These are phyloP conservation scores for Apostasia shenzhenica DNA, from an alignment of 106 monocot genomes.

Conservation along the genomic window DNA sequence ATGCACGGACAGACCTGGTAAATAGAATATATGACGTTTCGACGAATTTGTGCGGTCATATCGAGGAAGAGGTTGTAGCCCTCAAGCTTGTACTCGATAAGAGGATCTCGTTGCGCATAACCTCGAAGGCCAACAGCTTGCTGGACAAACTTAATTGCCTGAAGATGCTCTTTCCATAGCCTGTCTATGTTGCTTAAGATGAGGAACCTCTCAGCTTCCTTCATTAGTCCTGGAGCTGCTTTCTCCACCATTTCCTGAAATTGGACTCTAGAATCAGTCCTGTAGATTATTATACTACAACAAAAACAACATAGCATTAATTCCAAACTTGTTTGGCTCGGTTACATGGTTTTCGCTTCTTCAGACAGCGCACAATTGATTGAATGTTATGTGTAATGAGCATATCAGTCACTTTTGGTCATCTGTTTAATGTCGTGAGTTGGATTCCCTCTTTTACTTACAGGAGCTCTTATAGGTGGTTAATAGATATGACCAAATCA, in stretches of 20 bases:
- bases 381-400: no score
- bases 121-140: slow-evolving; percentile 90
- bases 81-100: slow-evolving; percentile 96
- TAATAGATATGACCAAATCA: no score
- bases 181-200: slow-evolving; percentile 89
- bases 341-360: no score
- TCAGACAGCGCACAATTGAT: no score
- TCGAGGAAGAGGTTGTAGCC: slow-evolving; percentile 96
- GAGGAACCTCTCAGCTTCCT: slow-evolving; percentile 88
- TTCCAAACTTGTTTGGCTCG: no score
- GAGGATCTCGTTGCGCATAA: slow-evolving; percentile 92
- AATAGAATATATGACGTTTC: slow-evolving; percentile 94
- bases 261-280: not conserved
- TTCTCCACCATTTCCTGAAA: slow-evolving; percentile 91
- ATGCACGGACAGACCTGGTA: slow-evolving; percentile 60
- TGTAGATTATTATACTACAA: no score
- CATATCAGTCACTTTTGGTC: no score
- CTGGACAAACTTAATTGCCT: slow-evolving; percentile 91
- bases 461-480: no score
- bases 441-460: no score
- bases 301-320: no score
- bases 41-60: slow-evolving; percentile 95
- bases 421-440: no score
- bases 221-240: slow-evolving; percentile 86
- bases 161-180: slow-evolving; percentile 95